phyloP scores from a whole-genome alignment of 441 rosid species.

The Arabidopsis lyrata region DNA sequence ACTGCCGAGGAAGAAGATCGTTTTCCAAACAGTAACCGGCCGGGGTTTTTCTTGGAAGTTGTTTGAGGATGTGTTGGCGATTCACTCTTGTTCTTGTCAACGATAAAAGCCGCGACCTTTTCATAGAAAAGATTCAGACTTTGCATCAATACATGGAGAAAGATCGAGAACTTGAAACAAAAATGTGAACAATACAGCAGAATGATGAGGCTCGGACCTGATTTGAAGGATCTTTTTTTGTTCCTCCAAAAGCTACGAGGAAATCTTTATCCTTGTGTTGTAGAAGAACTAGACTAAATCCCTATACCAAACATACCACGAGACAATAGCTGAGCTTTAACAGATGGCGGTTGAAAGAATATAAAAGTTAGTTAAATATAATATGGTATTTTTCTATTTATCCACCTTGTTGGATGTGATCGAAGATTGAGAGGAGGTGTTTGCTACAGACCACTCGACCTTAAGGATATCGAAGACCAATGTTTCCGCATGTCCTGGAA shows the following conservation, averaged over 20 bases:
- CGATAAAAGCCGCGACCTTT: constrained; percentile 80
- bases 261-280: constrained; percentile 92
- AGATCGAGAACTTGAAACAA: not conserved
- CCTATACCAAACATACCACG: constrained; percentile 55
- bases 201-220: constrained; percentile 64
- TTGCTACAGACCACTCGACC: constrained; percentile 85
- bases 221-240: constrained; percentile 83
- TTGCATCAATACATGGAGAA: not conserved
- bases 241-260: constrained; percentile 96
- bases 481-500: constrained; percentile 89
- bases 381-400: not conserved
- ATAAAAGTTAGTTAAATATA: not conserved
- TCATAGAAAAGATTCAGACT: constrained; percentile 18
- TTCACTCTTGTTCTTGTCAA: constrained; percentile 85
- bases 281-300: constrained; percentile 87
- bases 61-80: constrained; percentile 56
- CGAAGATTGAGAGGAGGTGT: constrained; percentile 77
- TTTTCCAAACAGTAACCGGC: constrained; percentile 61
- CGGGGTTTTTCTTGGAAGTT: constrained; percentile 57
- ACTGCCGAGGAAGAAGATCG: constrained; percentile 58
- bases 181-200: not conserved
- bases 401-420: constrained; percentile 78
- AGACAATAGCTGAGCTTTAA: constrained; percentile 20
- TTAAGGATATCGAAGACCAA: constrained; percentile 78
- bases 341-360: not conserved